Evolutionary conservation across 1,139 yeast genomes (phyloP).

Genomic region (Kluyveromyces sp.): DNA sequence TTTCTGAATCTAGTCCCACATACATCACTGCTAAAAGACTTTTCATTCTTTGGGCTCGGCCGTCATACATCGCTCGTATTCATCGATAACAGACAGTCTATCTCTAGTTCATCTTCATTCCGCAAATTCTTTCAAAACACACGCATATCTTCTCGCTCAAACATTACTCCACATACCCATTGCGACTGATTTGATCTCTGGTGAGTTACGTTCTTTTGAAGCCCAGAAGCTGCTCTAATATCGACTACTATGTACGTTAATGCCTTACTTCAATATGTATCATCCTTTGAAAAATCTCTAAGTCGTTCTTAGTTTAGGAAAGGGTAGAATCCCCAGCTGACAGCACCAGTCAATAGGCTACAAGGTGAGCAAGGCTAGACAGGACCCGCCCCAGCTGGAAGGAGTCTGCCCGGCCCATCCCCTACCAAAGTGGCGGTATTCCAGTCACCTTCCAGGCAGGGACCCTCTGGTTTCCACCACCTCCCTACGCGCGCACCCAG

Average conservation of each 20-base stretch:
- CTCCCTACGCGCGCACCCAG: no score
- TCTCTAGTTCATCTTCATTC: background rate
- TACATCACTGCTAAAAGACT: no score
- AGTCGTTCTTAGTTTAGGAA: background rate
- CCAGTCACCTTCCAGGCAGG: no score
- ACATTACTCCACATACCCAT: conserved; percentile 9
- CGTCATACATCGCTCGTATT: no score
- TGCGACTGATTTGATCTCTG: conserved; percentile 9
- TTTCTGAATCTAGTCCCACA: no score
- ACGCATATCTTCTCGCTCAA: background rate
- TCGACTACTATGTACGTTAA: background rate
- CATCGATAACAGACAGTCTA: no score
- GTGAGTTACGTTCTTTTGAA: conserved; percentile 2
- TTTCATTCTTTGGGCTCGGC: no score
- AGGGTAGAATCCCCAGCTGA: background rate
- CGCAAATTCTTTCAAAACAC: background rate
- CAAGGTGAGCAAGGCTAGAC: no score
- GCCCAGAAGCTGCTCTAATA: background rate
- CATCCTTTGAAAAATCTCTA: background rate
- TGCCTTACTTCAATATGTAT: background rate
- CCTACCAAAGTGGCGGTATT: no score
- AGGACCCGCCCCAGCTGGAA: no score
- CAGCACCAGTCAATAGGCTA: background rate
- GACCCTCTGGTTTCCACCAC: no score
- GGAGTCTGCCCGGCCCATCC: no score